phyloP scores from a whole-genome alignment of 108 stramenopile genomes.

The Fragilariopsis cylindrus region DNA sequence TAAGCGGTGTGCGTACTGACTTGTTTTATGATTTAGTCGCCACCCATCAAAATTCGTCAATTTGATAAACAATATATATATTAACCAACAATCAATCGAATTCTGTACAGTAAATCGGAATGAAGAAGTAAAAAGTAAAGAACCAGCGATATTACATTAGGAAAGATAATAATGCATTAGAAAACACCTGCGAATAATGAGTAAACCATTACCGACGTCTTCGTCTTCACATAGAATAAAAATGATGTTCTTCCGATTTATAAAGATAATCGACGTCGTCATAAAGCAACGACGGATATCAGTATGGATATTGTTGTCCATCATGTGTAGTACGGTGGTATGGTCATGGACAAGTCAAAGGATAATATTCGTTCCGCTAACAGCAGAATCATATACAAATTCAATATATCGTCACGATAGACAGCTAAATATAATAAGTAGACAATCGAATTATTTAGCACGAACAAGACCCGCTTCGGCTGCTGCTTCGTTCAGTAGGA shows the following conservation, averaged over 20 bases:
- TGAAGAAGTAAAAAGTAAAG: too few relatives aligned
- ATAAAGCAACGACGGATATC: neutral
- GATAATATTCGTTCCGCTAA: conserved; percentile 7
- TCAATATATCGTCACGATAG: too few relatives aligned
- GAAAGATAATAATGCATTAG: conserved; percentile 3
- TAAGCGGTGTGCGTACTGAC: too few relatives aligned
- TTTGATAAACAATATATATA: too few relatives aligned
- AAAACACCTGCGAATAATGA: neutral
- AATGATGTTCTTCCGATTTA: neutral
- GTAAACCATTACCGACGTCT: neutral
- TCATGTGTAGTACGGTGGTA: neutral
- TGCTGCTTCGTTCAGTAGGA: conserved; percentile 6
- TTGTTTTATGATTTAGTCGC: too few relatives aligned
- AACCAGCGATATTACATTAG: too few relatives aligned
- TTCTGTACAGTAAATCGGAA: too few relatives aligned
- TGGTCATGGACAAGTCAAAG: conserved; percentile 12
- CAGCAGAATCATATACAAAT: neutral
- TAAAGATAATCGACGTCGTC: neutral
- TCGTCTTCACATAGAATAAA: neutral
- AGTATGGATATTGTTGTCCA: neutral
- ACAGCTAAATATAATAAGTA: conserved; percentile 1
- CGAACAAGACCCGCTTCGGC: neutral
- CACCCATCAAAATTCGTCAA: too few relatives aligned
- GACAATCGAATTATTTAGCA: neutral
- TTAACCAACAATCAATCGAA: too few relatives aligned